Conservation (phyloP, 2,329 filamentous ascomycete species). For the Alternaria arbusti region DNA sequence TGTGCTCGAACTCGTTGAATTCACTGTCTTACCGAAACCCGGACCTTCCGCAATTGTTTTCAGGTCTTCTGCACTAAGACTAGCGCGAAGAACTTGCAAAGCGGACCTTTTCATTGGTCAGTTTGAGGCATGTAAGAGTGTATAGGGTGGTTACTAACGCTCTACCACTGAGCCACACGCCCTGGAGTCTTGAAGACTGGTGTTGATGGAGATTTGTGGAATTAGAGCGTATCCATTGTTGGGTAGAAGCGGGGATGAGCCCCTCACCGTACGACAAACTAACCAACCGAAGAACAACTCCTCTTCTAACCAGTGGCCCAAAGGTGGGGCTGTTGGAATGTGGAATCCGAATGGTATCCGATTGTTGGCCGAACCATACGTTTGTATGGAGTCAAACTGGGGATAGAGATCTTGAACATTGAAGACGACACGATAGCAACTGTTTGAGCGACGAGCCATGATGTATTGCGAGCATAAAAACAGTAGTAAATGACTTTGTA, state of each 20-base stretch:
- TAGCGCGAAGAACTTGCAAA: constrained; percentile 29
- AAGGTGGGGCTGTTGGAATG: background rate
- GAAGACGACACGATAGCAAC: background rate
- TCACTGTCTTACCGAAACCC: constrained; percentile 29
- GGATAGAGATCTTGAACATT: background rate
- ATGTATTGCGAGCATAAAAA: too few species aligned
- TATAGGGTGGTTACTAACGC: constrained; percentile 13
- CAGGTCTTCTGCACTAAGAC: background rate
- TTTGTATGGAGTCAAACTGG: background rate
- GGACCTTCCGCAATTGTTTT: constrained; percentile 35
- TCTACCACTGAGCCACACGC: constrained; percentile 47
- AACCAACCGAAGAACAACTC: background rate
- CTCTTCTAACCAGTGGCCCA: background rate
- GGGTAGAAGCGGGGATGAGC: background rate
- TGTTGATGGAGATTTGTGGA: background rate
- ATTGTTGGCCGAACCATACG: background rate
- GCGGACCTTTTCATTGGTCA: constrained; percentile 16
- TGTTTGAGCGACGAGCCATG: too few species aligned
- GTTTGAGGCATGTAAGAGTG: too few species aligned
- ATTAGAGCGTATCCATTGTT: background rate
- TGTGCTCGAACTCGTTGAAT: background rate
- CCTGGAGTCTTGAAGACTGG: constrained; percentile 5
- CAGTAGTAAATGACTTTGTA: background rate
- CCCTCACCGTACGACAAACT: background rate
- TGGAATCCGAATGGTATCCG: background rate